Base-by-base conservation (phyloP, 2,329 filamentous ascomycete genomes). In the Colletotrichum incanum region DNA sequence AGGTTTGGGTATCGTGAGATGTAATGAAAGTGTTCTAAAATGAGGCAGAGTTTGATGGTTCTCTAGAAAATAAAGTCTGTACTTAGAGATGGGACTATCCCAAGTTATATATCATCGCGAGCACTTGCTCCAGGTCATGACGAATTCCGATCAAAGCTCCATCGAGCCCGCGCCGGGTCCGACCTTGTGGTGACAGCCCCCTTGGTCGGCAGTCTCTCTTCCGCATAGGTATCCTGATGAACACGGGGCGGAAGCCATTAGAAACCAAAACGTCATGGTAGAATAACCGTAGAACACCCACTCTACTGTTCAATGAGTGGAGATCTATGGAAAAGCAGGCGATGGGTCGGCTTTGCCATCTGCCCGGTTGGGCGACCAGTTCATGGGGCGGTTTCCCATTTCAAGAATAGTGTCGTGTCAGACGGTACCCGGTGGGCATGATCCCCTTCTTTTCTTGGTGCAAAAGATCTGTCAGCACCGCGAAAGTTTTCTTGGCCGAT, bases 241-340 rank as follows among this genome's bases (percentile, higher is more conserved):
- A 59, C 52, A 67, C 45, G 34, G 61, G 26, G 37, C 61, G 50
- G 59, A 72, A 72, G 47, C 7, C 11, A 11, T 7, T 65, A n/a
- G 70, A 72, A 69, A 54, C 58, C 45, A 64, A 41, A 65, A 72
- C 70, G 70, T 69, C 70, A 72, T 72, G 70, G 68, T 31, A 67
- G 70, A 72, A 67, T 41, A 67, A 62, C 7, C 7, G 56, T 18
- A 18, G 16, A 14, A 12, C 37, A 60, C 8, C 65, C 69, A 68
- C 65, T 59, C 52, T 26, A 23, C 7, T 45, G 43, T 49, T 50
- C 45, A 45, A 16, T 2, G 39, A 34, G 60, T 52, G 60, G 60
- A 28, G 45, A 41, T 18, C 12, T 12, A 11, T 47, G 41, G 12
- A 20, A 1, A 61, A 34, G 37, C 16, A 20, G 41, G 49, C 26